These are phyloP conservation scores for Tarenaya hassleriana DNA, from an alignment of 345 rosid genomes.

Conservation along the genomic window DNA sequence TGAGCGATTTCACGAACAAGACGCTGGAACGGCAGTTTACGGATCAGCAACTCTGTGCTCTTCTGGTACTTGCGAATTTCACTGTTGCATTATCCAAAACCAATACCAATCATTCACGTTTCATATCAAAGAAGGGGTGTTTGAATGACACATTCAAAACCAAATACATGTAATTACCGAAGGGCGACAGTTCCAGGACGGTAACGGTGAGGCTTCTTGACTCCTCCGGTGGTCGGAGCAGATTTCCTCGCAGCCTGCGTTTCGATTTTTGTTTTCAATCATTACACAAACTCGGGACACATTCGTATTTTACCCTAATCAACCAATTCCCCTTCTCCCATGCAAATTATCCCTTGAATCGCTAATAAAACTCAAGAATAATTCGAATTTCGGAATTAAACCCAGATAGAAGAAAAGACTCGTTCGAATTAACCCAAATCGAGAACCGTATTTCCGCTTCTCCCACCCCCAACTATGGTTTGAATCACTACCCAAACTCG, in stretches of 20 bases:
- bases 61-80: constrained; percentile 76
- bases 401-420: too few relatives aligned
- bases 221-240: constrained; percentile 60
- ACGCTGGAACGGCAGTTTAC: constrained; percentile 71
- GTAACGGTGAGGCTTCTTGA: constrained; percentile 55
- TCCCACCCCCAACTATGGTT: too few relatives aligned
- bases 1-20: constrained; percentile 81
- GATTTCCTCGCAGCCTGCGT: constrained; percentile 52
- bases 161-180: constrained; percentile 14
- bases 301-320: not conserved
- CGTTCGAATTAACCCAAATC: too few relatives aligned
- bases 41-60: constrained; percentile 65
- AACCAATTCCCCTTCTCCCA: not conserved
- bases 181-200: constrained; percentile 59
- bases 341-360: not conserved
- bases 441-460: too few relatives aligned
- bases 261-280: not conserved
- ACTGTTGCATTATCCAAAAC: constrained; percentile 23
- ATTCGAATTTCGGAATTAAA: not conserved
- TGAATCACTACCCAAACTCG: too few relatives aligned
- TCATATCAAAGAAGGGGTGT: too few relatives aligned
- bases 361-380: too few relatives aligned
- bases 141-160: too few relatives aligned
- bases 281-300: not conserved
- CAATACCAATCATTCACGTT: too few relatives aligned